These are phyloP conservation scores for Saturnispora sanitii DNA, from an alignment of 805 yeast species.

Conservation along the genomic window DNA sequence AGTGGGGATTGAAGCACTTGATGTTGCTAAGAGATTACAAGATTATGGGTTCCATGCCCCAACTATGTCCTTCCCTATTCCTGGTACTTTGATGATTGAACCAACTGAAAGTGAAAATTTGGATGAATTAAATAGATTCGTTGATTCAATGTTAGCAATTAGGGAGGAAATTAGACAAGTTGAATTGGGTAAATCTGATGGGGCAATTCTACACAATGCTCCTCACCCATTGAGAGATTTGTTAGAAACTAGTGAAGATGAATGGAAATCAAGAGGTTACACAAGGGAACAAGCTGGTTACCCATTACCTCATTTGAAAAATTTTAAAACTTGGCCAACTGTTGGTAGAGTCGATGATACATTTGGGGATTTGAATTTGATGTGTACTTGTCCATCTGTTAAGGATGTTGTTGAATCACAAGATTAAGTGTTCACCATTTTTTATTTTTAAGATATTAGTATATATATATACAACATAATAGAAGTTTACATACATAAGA, in stretches of 20 bases:
- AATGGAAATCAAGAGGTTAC: slow-evolving; percentile 82
- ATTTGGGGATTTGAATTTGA: slow-evolving; percentile 83
- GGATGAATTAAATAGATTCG: slow-evolving; percentile 83
- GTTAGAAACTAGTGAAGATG: slow-evolving; percentile 44
- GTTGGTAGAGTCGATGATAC: slow-evolving; percentile 91
- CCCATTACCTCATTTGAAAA: slow-evolving; percentile 67
- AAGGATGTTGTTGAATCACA: slow-evolving; percentile 49
- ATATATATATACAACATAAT: too few relatives aligned
- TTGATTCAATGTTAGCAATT: slow-evolving; percentile 76
- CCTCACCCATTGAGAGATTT: slow-evolving; percentile 87
- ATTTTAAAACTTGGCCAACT: slow-evolving; percentile 88
- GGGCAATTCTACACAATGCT: slow-evolving; percentile 71
- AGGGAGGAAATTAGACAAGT: slow-evolving; percentile 71
- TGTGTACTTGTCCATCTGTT: slow-evolving; percentile 89
- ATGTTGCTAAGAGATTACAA: slow-evolving; percentile 92
- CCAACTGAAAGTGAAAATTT: slow-evolving; percentile 93
- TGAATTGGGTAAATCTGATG: slow-evolving; percentile 55
- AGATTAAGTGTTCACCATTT: slow-evolving; percentile 5
- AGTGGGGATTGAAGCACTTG: slow-evolving; percentile 84
- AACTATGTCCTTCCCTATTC: slow-evolving; percentile 97
- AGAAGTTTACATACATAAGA: too few relatives aligned
- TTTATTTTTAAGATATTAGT: slow-evolving; percentile 5
- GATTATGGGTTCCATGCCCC: slow-evolving; percentile 99
- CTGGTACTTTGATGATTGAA: slow-evolving; percentile 95
- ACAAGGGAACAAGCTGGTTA: slow-evolving; percentile 89